A percentile compares a stretch with the other conserved stretches of the same genome.
Conservation (phyloP, 2,329 filamentous ascomycete genomes). For the Emergomyces orientalis region DNA sequence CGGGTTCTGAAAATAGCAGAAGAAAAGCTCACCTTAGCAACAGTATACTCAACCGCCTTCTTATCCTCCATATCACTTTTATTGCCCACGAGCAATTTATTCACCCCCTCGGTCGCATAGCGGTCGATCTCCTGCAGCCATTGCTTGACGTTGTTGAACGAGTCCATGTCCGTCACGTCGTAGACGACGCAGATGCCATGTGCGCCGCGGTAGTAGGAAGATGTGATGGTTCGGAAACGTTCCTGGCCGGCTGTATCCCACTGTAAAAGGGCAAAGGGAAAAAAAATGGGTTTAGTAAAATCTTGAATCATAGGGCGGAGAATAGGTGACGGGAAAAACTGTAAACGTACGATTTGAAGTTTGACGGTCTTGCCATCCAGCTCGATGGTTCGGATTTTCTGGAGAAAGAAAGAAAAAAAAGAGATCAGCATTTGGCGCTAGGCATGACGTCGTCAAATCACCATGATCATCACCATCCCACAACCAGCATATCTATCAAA, state of each 20-base stretch:
- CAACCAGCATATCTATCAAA: neutral
- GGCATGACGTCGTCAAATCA: neutral
- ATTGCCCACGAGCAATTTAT: slow-evolving; percentile 98
- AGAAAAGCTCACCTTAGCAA: slow-evolving; percentile 73
- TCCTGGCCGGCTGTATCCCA: slow-evolving; percentile 99
- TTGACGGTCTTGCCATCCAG: slow-evolving; percentile 99
- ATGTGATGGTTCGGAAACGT: slow-evolving; percentile 99
- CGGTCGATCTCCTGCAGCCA: slow-evolving; percentile 99
- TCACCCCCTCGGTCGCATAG: slow-evolving; percentile 97
- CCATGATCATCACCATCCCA: neutral
- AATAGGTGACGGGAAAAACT: slow-evolving; percentile 13
- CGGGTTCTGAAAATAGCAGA: no score
- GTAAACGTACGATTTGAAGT: slow-evolving; percentile 79
- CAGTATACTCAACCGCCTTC: slow-evolving; percentile 99
- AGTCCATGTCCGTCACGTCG: slow-evolving; percentile 99
- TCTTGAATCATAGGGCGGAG: neutral
- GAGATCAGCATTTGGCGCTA: slow-evolving; percentile 7
- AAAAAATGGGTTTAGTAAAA: neutral
- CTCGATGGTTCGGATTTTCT: slow-evolving; percentile 99
- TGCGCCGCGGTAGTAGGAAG: slow-evolving; percentile 97
- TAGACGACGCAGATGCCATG: slow-evolving; percentile 99
- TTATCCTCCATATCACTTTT: slow-evolving; percentile 99
- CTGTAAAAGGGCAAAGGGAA: slow-evolving; percentile 41
- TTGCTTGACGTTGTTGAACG: slow-evolving; percentile 99
- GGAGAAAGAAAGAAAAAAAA: neutral